Percentiles rank a stretch among this genome's conserved stretches.
phyloP scores from a whole-genome alignment of 495 filamentous ascomycete species.

The Aspergillus baeticus region DNA sequence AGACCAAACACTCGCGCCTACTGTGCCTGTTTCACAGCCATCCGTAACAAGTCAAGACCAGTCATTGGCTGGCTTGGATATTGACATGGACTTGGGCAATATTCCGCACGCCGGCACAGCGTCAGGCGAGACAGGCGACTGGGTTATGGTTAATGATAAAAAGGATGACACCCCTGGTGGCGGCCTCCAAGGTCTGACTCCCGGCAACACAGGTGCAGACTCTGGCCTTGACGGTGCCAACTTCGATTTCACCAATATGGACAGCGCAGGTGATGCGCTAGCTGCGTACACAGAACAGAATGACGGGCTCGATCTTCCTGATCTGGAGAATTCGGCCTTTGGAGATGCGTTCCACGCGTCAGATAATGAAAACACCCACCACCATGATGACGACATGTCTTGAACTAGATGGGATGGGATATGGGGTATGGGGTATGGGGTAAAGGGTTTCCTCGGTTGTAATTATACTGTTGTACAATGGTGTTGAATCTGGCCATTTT shows the following conservation, averaged over 20 bases:
- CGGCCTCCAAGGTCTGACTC: conserved; percentile 26
- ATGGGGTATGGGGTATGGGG: conserved; percentile 8
- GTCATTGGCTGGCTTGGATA: conserved; percentile 24
- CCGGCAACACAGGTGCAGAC: conserved; percentile 29
- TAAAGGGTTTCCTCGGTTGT: conserved; percentile 20
- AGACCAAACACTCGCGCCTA: conserved; percentile 5
- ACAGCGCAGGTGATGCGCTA: conserved; percentile 62
- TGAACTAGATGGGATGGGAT: conserved; percentile 13
- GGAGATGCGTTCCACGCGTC: conserved; percentile 62
- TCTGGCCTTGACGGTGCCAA: conserved; percentile 39
- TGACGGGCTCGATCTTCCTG: conserved; percentile 48
- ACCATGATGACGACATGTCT: conserved; percentile 47
- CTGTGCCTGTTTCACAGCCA: conserved; percentile 18
- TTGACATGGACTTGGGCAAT: conserved; percentile 46
- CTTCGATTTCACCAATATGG: conserved; percentile 59
- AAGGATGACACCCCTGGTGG: conserved; percentile 35
- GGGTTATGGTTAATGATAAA: conserved; percentile 59
- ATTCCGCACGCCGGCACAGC: conserved; percentile 27
- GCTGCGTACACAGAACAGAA: conserved; percentile 57
- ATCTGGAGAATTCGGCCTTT: conserved; percentile 60
- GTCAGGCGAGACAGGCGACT: conserved; percentile 50
- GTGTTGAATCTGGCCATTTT: conserved; percentile 15
- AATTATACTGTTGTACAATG: conserved; percentile 16
- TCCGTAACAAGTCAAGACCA: conserved; percentile 10
- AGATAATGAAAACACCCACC: conserved; percentile 48